phyloP scores from a whole-genome alignment of 352 stramenopile genomes.

The Pythium oligandrum region DNA sequence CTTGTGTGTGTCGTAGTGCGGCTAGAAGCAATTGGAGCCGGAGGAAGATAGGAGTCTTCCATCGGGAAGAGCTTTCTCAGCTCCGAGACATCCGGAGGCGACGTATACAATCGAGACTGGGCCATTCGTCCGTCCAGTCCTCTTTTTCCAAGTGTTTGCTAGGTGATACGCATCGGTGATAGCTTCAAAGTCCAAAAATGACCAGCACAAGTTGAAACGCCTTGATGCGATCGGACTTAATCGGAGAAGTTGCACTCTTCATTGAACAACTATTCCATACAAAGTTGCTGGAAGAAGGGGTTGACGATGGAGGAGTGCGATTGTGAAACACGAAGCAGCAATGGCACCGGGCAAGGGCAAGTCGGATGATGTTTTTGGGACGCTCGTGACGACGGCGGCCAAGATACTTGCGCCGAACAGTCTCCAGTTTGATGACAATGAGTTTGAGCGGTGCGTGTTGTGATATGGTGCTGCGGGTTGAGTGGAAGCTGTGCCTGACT shows the following conservation, averaged over 20 bases:
- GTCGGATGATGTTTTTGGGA: conserved; percentile 20
- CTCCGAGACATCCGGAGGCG: conserved; percentile 38
- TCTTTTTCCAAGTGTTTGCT: too few relatives aligned
- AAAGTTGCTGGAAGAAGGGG: too few relatives aligned
- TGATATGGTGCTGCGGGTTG: not conserved
- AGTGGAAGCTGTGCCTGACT: not conserved
- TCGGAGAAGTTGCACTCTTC: not conserved
- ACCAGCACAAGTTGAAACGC: conserved; percentile 4
- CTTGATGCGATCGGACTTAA: conserved; percentile 15
- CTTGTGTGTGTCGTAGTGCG: not conserved
- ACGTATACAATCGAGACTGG: conserved; percentile 16
- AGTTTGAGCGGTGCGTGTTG: conserved; percentile 52
- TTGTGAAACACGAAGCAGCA: too few relatives aligned
- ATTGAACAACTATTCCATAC: too few relatives aligned
- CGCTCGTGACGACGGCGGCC: conserved; percentile 34
- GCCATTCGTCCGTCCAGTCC: too few relatives aligned
- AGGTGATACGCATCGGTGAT: too few relatives aligned
- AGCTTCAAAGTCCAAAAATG: too few relatives aligned
- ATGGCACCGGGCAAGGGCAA: conserved; percentile 10
- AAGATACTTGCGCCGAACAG: conserved; percentile 67
- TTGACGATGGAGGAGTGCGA: too few relatives aligned
- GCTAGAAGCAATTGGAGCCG: not conserved
- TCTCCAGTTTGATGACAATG: conserved; percentile 67
- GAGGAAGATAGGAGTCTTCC: conserved; percentile 8
- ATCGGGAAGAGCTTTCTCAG: conserved; percentile 44